Evolutionary conservation across 2,329 filamentous ascomycete species (phyloP).

Genomic region (Pseudocercospora vitis): DNA sequence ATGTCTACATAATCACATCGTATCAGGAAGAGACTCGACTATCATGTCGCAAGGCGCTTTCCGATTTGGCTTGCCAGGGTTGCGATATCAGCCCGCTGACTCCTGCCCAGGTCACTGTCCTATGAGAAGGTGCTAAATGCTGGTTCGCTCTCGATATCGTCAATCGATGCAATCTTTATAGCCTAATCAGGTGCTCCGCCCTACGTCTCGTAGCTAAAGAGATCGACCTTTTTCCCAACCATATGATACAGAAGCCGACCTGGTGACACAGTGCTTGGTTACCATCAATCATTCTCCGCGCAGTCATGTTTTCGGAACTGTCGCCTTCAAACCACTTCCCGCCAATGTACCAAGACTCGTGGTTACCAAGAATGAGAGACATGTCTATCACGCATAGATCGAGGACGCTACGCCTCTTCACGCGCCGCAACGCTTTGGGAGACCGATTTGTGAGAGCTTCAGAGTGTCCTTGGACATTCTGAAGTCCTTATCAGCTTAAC

Average conservation of each 20-base stretch:
- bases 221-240: not conserved
- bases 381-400: too few species aligned
- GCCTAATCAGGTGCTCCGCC: not conserved
- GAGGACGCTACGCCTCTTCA: too few species aligned
- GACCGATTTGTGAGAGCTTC: too few species aligned
- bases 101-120: too few species aligned
- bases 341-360: not conserved
- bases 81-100: not conserved
- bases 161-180: not conserved
- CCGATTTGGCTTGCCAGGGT: not conserved
- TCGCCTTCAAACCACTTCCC: conserved; percentile 1
- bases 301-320: not conserved
- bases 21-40: not conserved
- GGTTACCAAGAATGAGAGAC: conserved; percentile 2
- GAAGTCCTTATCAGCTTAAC: too few species aligned
- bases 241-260: not conserved
- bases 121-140: too few species aligned
- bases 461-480: too few species aligned
- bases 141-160: too few species aligned
- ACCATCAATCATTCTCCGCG: not conserved
- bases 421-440: too few species aligned
- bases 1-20: not conserved
- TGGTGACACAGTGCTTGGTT: not conserved
- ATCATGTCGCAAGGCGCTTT: not conserved
- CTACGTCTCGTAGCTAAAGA: not conserved